A percentile compares a stretch with the other conserved stretches of the same genome.
Evolutionary conservation across 2,329 filamentous ascomycete genomes (phyloP).

Genomic region (Trichophyton benhamiae): DNA sequence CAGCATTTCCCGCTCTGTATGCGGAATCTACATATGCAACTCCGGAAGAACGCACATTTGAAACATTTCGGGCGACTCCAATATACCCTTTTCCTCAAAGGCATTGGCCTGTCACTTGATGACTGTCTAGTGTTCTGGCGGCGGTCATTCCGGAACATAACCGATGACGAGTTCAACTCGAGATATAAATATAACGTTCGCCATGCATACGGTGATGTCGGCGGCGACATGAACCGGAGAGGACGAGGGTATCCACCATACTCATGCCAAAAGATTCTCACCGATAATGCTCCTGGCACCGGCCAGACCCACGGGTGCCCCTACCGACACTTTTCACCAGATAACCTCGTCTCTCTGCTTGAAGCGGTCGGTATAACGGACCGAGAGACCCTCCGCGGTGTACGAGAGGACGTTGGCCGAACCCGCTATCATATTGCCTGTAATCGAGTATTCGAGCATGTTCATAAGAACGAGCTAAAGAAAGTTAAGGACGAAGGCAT

Average conservation of each 20-base stretch:
- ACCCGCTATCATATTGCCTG: conserved; percentile 90
- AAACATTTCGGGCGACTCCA: conserved; percentile 90
- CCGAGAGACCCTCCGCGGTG: conserved; percentile 60
- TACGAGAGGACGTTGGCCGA: conserved; percentile 79
- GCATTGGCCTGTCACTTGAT: conserved; percentile 81
- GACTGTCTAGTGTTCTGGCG: conserved; percentile 91
- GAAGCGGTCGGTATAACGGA: conserved; percentile 71
- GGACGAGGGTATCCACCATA: conserved; percentile 81
- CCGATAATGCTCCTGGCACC: conserved; percentile 71
- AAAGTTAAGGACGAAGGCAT: conserved; percentile 62
- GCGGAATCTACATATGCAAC: conserved; percentile 73
- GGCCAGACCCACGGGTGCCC: conserved; percentile 94
- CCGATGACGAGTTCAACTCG: conserved; percentile 92
- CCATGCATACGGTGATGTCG: conserved; percentile 90
- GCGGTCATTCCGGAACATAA: conserved; percentile 67
- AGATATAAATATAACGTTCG: conserved; percentile 95
- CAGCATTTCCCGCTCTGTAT: conserved; percentile 86
- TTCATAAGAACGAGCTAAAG: conserved; percentile 67
- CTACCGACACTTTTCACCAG: conserved; percentile 79
- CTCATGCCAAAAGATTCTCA: conserved; percentile 89
- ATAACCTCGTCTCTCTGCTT: conserved; percentile 68
- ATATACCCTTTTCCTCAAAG: conserved; percentile 93
- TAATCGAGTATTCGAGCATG: conserved; percentile 84
- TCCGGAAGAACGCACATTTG: conserved; percentile 78
- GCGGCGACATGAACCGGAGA: conserved; percentile 76